Conservation (phyloP, 164 flowering plant genomes). For the Malania oleifera region DNA sequence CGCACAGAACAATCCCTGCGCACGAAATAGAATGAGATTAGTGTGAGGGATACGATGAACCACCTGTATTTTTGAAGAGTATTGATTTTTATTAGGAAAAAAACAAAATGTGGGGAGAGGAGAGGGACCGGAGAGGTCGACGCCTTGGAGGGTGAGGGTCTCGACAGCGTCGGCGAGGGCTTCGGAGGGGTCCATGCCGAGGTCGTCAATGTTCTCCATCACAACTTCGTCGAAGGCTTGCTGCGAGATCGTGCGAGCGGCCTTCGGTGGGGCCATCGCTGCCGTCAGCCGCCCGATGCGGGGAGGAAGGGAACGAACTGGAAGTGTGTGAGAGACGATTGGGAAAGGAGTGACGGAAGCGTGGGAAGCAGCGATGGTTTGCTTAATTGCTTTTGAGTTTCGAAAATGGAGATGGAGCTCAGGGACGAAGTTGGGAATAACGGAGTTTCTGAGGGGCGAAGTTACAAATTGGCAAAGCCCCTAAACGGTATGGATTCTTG, state of each 20-base stretch:
- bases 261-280: conserved; percentile 40
- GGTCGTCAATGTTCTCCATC: conserved; percentile 83
- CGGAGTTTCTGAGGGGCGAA: too few relatives aligned
- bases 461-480: too few relatives aligned
- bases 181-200: conserved; percentile 90
- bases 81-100: neutral
- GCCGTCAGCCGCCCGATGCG: neutral
- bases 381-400: too few relatives aligned
- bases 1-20: conserved; percentile 60
- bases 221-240: conserved; percentile 84
- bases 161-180: conserved; percentile 90
- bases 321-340: neutral
- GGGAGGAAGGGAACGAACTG: neutral
- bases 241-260: conserved; percentile 64
- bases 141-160: conserved; percentile 91
- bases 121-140: conserved; percentile 74
- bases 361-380: neutral
- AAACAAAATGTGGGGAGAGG: neutral
- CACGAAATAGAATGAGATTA: neutral
- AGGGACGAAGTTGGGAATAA: too few relatives aligned
- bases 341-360: neutral
- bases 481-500: too few relatives aligned
- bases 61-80: neutral
- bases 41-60: neutral
- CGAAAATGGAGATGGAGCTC: too few relatives aligned